A percentile compares a stretch with the other conserved stretches of the same genome.
Conservation (phyloP, 2,329 filamentous ascomycete genomes). For the Penicillium paneum region DNA sequence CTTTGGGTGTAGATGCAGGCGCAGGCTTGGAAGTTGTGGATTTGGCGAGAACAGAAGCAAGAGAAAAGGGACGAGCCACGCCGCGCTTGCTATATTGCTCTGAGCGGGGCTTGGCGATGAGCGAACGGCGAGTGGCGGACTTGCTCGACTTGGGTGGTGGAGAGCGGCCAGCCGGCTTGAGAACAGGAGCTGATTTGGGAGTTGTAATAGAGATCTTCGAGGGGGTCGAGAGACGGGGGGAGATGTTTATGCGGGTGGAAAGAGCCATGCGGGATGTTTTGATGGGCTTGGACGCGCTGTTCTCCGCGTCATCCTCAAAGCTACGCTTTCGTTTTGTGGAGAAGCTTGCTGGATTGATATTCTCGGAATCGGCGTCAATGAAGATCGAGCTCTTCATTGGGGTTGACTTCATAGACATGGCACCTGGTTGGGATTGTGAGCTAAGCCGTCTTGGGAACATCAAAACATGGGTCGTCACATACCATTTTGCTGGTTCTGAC, state of each 20-base stretch:
- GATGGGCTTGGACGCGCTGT: constrained; percentile 44
- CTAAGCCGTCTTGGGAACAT: not conserved
- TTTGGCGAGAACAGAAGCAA: constrained; percentile 67
- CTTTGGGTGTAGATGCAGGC: constrained; percentile 53
- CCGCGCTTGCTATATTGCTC: constrained; percentile 57
- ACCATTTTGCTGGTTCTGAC: constrained; percentile 36
- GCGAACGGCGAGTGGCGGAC: constrained; percentile 64
- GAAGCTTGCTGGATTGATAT: constrained; percentile 55
- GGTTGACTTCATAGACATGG: constrained; percentile 8
- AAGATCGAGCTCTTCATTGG: constrained; percentile 21
- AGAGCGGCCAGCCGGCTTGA: constrained; percentile 75
- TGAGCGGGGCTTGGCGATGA: constrained; percentile 63
- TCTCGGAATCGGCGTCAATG: constrained; percentile 44
- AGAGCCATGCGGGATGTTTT: constrained; percentile 47
- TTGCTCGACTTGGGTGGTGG: constrained; percentile 70
- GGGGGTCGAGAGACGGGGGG: constrained; percentile 25
- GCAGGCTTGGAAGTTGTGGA: constrained; percentile 54
- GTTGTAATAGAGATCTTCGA: constrained; percentile 29
- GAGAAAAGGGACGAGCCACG: constrained; percentile 66
- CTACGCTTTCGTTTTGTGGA: constrained; percentile 47
- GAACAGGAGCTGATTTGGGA: constrained; percentile 52
- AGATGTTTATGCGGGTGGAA: constrained; percentile 20
- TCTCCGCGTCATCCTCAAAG: constrained; percentile 32
- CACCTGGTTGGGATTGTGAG: constrained; percentile 8
- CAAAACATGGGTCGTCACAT: constrained; percentile 3